Evolutionary conservation across 1,284 basidiomycete species (phyloP), one percentile per base, ranked within the genome.

Genomic region (Inonotus hispidus): DNA sequence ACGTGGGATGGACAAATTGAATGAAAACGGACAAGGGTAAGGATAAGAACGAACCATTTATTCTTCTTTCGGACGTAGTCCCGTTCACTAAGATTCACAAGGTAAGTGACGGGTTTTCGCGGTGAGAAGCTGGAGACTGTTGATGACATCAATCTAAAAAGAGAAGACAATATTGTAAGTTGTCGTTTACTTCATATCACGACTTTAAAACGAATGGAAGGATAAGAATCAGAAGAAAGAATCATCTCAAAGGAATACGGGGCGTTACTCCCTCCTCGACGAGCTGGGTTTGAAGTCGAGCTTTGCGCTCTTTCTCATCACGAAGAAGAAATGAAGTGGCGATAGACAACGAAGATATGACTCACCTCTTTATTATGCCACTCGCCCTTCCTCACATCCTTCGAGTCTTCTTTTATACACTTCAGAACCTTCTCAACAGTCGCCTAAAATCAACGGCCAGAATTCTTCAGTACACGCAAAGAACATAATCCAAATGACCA

Each of bases 11-110:
- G 8, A 8, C 4, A 4, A 32, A 4, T 43, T 52, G 21, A 11
- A 10, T 58, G 5, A 41, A 41, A 14, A 14, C 58, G 6, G 5
- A 21, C 5, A 1, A 43, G 16, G 2, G 19, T n/a, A 16, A 10
- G 19, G 41, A 43, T 43, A 32, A 4, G 43, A n/a, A 67, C 73
- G 25, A 61, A 88, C 95, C 96, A 99, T 81, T 98, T 99, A 82
- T 98, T 99, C 88, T 98, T 99, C 79, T 97, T 98, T 64, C 97
- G 87, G 62, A 93, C 79, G 71, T 93, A 99, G 75, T 99, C 97
- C 67, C 85, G 85, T 75, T 99, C 96, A 64, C 92, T 95, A 58
- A 99, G 79, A 77, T 99, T 99, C 75, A 99, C 94, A 53, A 99
- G 90, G 79, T 99, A 99, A 60, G 92, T 98, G 67, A 99, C 94